Evolutionary conservation across 345 rosid genomes (phyloP).

Genomic region (Clarkia xantiana): DNA sequence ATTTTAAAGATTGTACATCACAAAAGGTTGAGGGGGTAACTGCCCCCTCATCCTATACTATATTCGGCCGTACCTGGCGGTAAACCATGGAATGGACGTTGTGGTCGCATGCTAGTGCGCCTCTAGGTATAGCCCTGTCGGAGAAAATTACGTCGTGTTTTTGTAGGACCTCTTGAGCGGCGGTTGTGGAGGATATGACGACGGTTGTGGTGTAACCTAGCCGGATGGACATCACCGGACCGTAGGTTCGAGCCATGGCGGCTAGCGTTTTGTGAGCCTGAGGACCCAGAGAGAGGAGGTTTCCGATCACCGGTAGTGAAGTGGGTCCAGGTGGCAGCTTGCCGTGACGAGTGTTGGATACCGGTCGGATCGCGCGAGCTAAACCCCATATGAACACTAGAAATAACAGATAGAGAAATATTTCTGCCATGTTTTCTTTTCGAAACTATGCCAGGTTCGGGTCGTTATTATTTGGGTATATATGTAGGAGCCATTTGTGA

Average conservation of each 20-base stretch:
- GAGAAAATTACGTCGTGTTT: conserved; percentile 20
- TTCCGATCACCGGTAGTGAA: conserved; percentile 24
- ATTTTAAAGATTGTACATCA: too few relatives aligned
- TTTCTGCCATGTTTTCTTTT: neutral
- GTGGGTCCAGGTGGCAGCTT: conserved; percentile 23
- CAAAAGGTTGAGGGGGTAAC: too few relatives aligned
- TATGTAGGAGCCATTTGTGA: too few relatives aligned
- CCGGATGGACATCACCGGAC: conserved; percentile 22
- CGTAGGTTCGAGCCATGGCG: conserved; percentile 21
- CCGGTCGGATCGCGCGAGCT: neutral
- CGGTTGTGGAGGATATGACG: conserved; percentile 9
- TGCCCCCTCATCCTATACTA: too few relatives aligned
- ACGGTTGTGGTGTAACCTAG: conserved; percentile 13
- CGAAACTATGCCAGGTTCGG: too few relatives aligned
- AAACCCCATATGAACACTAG: neutral
- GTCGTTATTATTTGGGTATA: too few relatives aligned
- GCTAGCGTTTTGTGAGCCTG: conserved; percentile 22
- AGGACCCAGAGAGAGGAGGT: conserved; percentile 23
- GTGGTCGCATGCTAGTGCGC: conserved; percentile 9
- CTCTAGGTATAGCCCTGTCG: conserved; percentile 9
- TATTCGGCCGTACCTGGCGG: too few relatives aligned
- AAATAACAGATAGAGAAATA: neutral
- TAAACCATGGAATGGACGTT: conserved; percentile 11
- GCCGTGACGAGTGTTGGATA: too few relatives aligned
- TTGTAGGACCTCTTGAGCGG: conserved; percentile 17